Evolutionary conservation across 768 basidiomycete species (phyloP), one percentile per base, ranked within the genome.

Genomic region (Leccinum incarnatum): DNA sequence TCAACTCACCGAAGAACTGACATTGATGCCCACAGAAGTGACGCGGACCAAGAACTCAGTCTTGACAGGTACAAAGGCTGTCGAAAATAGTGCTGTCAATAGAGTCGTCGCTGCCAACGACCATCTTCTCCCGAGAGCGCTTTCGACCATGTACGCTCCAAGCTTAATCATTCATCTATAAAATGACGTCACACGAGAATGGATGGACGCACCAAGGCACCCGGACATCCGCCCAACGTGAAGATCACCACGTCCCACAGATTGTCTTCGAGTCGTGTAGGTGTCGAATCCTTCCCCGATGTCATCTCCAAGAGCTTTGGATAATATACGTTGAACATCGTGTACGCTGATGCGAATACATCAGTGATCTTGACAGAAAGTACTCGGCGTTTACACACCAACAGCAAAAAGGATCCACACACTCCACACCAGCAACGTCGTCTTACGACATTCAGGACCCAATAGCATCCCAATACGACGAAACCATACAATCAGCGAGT

Each of bases 251-350:
- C 88, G 65, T 95, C 91, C 87, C 89, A 89, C 34, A 95, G 65
- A 48, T 84, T 88, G 56, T 81, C 83, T 64, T 83, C 80, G 17
- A 87, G 69, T 1, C 80, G 77, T 66, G 83, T 82, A 1, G 78
- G 68, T 12, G 67, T 62, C 14, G 56, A 57, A 14, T 67, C 59
- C 5, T 62, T 57, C 17, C 55, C 56, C 1, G 67, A 58, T 2
- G 62, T 58, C 29, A 81, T 81, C 74, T 96, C 94, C 42, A 96
- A 75, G 12, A 95, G 76, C 67, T 92, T 95, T 0, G 94, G 94
- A 23, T 95, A 80, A 68, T 84, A 96, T 27, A 94, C 91, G 67
- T 95, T 95, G 75, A 96, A 95, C 86, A 96, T 93, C 3, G 91
- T 94, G 66, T 86, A 93, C 0, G 85, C 89, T 91, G 37, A 17